These are phyloP conservation scores for Aureobasidium sp. DNA, from an alignment of 2,329 filamentous ascomycete species.

Conservation along the genomic window DNA sequence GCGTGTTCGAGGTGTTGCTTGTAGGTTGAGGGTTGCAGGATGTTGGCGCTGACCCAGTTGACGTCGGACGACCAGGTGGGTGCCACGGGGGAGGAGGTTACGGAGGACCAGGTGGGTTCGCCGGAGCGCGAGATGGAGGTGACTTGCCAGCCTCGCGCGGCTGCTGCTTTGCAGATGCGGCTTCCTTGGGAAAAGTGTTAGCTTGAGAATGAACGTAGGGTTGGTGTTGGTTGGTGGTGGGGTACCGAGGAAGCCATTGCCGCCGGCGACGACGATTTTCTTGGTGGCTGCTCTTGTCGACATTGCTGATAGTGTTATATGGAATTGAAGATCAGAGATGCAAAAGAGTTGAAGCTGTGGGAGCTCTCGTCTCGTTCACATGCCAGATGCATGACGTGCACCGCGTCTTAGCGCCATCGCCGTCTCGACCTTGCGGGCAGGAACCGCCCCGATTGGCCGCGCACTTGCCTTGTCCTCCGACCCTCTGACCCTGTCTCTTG, in stretches of 20 bases:
- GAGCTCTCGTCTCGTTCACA: background rate
- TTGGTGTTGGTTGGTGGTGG: background rate
- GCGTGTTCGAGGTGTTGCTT: slow-evolving; percentile 66
- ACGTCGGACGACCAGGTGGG: slow-evolving; percentile 79
- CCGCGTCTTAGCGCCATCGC: slow-evolving; percentile 3
- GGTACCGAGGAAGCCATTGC: slow-evolving; percentile 79
- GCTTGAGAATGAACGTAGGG: background rate
- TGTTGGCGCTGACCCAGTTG: slow-evolving; percentile 80
- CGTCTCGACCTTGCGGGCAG: slow-evolving; percentile 1
- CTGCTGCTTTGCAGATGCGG: slow-evolving; percentile 85
- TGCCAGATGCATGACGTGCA: slow-evolving; percentile 13
- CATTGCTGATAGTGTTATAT: slow-evolving; percentile 1
- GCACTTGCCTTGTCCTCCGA: background rate
- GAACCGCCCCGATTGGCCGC: slow-evolving; percentile 4
- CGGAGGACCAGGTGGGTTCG: slow-evolving; percentile 73
- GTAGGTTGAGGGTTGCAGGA: slow-evolving; percentile 77
- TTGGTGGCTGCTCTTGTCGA: slow-evolving; percentile 53
- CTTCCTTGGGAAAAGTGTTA: slow-evolving; percentile 40
- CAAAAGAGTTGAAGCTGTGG: background rate
- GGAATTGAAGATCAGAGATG: background rate
- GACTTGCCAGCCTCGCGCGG: slow-evolving; percentile 81
- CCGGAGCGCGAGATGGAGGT: slow-evolving; percentile 94
- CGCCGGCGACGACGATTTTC: slow-evolving; percentile 83
- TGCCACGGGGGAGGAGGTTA: slow-evolving; percentile 63
- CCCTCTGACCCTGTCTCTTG: background rate